phyloP scores from a whole-genome alignment of 2,329 filamentous ascomycete species.

The Nakataea oryzae region DNA sequence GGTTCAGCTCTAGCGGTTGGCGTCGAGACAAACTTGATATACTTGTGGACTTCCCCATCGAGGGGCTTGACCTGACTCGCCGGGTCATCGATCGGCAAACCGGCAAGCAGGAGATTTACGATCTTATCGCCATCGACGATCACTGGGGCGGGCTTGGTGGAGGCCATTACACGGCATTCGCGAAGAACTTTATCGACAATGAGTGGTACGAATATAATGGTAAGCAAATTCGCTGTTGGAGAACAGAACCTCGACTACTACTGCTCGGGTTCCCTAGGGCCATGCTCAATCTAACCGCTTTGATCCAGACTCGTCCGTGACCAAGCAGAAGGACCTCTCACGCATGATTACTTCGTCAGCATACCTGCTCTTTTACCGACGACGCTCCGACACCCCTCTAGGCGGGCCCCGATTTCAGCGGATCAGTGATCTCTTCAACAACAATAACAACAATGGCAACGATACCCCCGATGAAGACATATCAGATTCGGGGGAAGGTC shows the following conservation, averaged over 20 bases:
- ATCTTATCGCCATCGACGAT: slow-evolving; percentile 91
- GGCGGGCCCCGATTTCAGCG: slow-evolving; percentile 67
- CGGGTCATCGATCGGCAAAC: slow-evolving; percentile 72
- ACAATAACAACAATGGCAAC: slow-evolving; percentile 38
- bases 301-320: slow-evolving; percentile 61
- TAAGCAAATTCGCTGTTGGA: slow-evolving; percentile 32
- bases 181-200: slow-evolving; percentile 81
- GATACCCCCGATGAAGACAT: slow-evolving; percentile 35
- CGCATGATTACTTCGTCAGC: slow-evolving; percentile 65
- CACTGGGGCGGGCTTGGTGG: slow-evolving; percentile 90
- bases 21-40: slow-evolving; percentile 88
- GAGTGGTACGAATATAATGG: slow-evolving; percentile 97
- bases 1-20: slow-evolving; percentile 76
- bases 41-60: slow-evolving; percentile 81
- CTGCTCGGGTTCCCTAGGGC: background rate
- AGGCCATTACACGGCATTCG: slow-evolving; percentile 91
- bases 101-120: slow-evolving; percentile 76
- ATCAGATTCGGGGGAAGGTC: slow-evolving; percentile 62
- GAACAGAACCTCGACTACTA: background rate
- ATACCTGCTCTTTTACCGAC: slow-evolving; percentile 92
- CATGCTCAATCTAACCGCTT: background rate
- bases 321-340: slow-evolving; percentile 45
- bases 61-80: slow-evolving; percentile 71
- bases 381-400: slow-evolving; percentile 65
- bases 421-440: slow-evolving; percentile 48